Evolutionary conservation across 2,329 filamentous ascomycete genomes (phyloP), one percentile per base, ranked within the genome.

Genomic region (Curvularia spicifera): DNA sequence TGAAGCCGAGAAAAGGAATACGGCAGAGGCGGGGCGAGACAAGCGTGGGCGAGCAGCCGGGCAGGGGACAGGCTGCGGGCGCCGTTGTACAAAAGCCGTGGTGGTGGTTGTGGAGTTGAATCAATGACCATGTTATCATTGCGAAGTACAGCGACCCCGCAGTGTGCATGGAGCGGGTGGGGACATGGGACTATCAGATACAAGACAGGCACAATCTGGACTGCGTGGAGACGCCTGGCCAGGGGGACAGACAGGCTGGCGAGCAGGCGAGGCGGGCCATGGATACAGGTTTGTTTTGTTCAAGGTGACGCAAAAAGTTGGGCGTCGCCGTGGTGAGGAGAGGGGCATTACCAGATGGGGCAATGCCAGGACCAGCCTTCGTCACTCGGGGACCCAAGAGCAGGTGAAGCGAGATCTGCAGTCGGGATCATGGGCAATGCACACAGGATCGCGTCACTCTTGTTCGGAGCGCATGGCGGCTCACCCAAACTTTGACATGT

Each of bases 1-100:
- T 83, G 69, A 80, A 76, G 71, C 78, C 79, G 33, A 61, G 73
- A 46, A 71, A 72, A 53, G 71, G 74, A 45, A 60, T 66, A 50
- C 69, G 69, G 42, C 65, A 68, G 56, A 55, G 56, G 52, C 42
- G 53, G 45, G 37, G 52, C 53, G 61, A 59, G 39, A 52, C 45
- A 24, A 56, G 60, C 49, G 42, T 42, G 37, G 59, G 39, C 39
- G 64, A 64, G 54, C 51, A 66, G 53, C 42, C 63, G 57, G 46
- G 52, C 51, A 60, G 62, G 57, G 55, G 66, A 56, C 60, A 61
- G 42, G 26, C 35, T 57, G 65, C 51, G 31, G 53, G 62, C 42
- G 56, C 59, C 62, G 67, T 67, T 42, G 50, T 64, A 66, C 68
- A 70, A 53, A 73, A 68, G 52, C 49, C 72, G 56, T 75, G 70